A percentile compares a stretch with the other conserved stretches of the same genome.
Conservation (phyloP, 352 stramenopile genomes). For the Pythium periplocum region DNA sequence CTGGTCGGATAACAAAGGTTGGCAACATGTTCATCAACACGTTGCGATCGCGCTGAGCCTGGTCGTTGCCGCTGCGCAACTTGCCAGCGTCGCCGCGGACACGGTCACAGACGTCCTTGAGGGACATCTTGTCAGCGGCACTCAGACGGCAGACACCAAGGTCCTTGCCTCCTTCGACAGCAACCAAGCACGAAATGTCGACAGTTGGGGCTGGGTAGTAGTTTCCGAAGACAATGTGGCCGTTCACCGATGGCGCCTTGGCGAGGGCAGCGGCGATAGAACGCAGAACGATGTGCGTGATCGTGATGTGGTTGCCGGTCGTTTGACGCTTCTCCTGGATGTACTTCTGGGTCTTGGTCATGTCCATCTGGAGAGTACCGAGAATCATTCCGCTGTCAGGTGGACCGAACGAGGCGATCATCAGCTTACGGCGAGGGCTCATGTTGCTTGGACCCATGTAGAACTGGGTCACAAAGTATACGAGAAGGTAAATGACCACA, state of each 20-base stretch:
- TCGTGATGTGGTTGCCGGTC: slow-evolving; percentile 47
- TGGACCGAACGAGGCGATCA: slow-evolving; percentile 57
- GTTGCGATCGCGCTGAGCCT: slow-evolving; percentile 58
- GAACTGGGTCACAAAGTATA: slow-evolving; percentile 50
- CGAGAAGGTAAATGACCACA: slow-evolving; percentile 33
- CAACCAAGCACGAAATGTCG: slow-evolving; percentile 64
- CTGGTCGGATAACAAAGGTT: slow-evolving; percentile 44
- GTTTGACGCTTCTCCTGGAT: slow-evolving; percentile 47
- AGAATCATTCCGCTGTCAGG: slow-evolving; percentile 65
- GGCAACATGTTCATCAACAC: slow-evolving; percentile 50
- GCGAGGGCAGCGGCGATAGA: slow-evolving; percentile 44
- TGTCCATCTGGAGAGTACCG: slow-evolving; percentile 59
- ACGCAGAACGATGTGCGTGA: slow-evolving; percentile 65
- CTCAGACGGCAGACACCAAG: slow-evolving; percentile 46
- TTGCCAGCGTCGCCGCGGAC: slow-evolving; percentile 47
- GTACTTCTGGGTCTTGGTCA: slow-evolving; percentile 55
- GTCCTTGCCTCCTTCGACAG: slow-evolving; percentile 51
- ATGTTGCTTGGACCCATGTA: slow-evolving; percentile 55
- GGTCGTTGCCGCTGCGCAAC: slow-evolving; percentile 47
- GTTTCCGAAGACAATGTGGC: slow-evolving; percentile 64
- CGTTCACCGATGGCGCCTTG: slow-evolving; percentile 57
- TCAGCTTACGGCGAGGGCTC: slow-evolving; percentile 56
- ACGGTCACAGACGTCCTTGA: slow-evolving; percentile 37
- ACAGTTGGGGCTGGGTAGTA: slow-evolving; percentile 59
- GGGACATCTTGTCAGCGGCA: slow-evolving; percentile 48